Conservation (phyloP, 169 alveolate species). For the Cryptosporidium andersoni region DNA sequence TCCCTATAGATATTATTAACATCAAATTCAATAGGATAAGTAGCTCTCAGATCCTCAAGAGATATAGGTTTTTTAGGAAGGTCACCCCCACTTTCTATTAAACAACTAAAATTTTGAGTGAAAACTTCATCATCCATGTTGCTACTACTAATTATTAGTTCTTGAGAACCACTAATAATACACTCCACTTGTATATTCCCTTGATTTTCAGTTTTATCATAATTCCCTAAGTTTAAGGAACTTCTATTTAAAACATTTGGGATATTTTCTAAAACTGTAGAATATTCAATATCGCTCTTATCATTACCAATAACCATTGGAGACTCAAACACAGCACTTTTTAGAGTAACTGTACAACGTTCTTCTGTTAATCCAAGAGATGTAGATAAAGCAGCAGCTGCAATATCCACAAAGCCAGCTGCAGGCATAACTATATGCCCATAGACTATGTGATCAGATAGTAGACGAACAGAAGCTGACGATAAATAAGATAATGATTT, state of each 20-base stretch:
- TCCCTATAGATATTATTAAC: slow-evolving; percentile 49
- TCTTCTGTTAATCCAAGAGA: not conserved
- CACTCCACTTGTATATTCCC: no score
- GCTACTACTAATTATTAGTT: not conserved
- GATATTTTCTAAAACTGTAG: no score
- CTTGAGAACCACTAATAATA: not conserved
- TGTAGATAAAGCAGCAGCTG: slow-evolving; percentile 73
- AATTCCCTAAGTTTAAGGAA: no score
- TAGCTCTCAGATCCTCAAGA: not conserved
- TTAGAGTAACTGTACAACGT: slow-evolving; percentile 8
- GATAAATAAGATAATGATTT: slow-evolving; percentile 40
- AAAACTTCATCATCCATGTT: slow-evolving; percentile 1
- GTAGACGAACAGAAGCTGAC: slow-evolving; percentile 66
- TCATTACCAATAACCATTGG: not conserved
- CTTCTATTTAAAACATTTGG: no score
- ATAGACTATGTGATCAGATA: slow-evolving; percentile 79
- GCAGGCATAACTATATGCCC: slow-evolving; percentile 79
- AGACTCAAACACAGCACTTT: slow-evolving; percentile 27
- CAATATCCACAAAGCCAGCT: slow-evolving; percentile 77
- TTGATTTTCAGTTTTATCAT: no score
- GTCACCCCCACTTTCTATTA: slow-evolving; percentile 46
- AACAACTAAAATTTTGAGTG: slow-evolving; percentile 26
- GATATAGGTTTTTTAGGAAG: not conserved
- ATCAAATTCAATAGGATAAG: slow-evolving; percentile 7
- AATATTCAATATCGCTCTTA: not conserved